Base-by-base conservation (phyloP, 768 basidiomycete genomes). In the Tylopilus vinaceipallidus region DNA sequence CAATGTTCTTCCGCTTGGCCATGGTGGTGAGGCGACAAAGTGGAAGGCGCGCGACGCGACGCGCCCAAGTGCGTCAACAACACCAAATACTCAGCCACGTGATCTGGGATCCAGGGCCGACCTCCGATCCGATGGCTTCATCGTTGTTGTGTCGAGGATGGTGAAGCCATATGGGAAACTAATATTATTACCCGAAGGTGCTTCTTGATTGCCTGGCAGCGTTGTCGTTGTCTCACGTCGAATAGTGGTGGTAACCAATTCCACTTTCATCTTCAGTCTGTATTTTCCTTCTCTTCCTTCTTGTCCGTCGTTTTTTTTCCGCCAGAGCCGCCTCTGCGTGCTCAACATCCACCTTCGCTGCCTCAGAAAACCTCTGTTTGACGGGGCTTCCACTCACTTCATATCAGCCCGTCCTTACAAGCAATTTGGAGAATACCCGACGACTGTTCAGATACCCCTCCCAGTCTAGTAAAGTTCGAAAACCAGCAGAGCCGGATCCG, bases 1-100 rank as follows among this genome's bases (percentile, higher is more conserved):
- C 61, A 2, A 58, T 50, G 8, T 73, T 73, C 52, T 74, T 76
- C 52, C 83, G 77, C 65, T 85, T 86, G 9, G 73, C 68, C 84
- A 85, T 86, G 44, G 49, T 9, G 53, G 27, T n/a, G 42, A 39
- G 41, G 43, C 30, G 43, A n/a, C 37, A 30, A 27, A 51, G 52
- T 55, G 53, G 53, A 10, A 26, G 40, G 54, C 30, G 12, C 55
- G 53, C 53, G 69, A 67, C 69, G 69, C 67, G 67, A 57, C 61
- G 49, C 56, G 49, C 30, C 29, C 38, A 1, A 26, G 40, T 38
- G 38, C 9, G 33, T 42, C 42, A 66, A 59, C 14, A 64, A 49
- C 19, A 41, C 34, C 67, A 66, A 64, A 66, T 10, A 67, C 12
- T 0, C 11, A n/a, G 0, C 16, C 49, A 53, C 52, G 49, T 57